Evolutionary conservation across 495 filamentous ascomycete genomes (phyloP), one percentile per base, ranked within the genome.

Genomic region (Aspergillus steynii): DNA sequence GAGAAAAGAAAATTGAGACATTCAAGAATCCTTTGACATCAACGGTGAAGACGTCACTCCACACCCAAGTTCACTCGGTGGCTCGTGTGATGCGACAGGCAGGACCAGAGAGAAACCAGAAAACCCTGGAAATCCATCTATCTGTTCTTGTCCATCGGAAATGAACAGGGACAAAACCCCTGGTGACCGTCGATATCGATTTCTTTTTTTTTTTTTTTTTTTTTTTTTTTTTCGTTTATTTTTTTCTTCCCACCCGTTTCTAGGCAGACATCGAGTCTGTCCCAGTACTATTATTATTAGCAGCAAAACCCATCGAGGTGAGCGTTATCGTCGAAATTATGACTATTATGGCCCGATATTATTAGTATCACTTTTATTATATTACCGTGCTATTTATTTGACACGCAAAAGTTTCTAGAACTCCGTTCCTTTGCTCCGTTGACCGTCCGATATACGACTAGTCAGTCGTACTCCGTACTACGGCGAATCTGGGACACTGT

Each of bases 371-470:
- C 52, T 48, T 55, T 46, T 48, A 46, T 53, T 54, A 42, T 55
- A 55, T 64, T 56, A 47, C 46, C 29, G 20, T 58, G 57, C 58
- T 53, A 61, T 61, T 53, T 62, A 61, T 34, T 49, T 64, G 62
- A 64, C 57, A 60, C 62, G 54, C 61, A 42, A 42, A 58, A 47
- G 56, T 59, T 47, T 46, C 20, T 51, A 15, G 52, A 29, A 20
- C 37, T 46, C 53, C 53, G 53, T 47, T 55, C 37, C 53, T 45
- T 55, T 26, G 28, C 42, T 45, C 32, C 34, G 53, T 29, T 47
- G 42, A 55, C 34, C 53, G 31, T 34, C 31, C 37, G 37, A 42
- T 42, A 42, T 42, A 42, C 37, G 37, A 12, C 37, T 42, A 42
- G 37, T 42, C 37, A 42, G 37, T 42, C 9, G 37, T 42, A 42